Evolutionary conservation across 2,329 filamentous ascomycete species (phyloP).

Genomic region (Bipolaris cookei): DNA sequence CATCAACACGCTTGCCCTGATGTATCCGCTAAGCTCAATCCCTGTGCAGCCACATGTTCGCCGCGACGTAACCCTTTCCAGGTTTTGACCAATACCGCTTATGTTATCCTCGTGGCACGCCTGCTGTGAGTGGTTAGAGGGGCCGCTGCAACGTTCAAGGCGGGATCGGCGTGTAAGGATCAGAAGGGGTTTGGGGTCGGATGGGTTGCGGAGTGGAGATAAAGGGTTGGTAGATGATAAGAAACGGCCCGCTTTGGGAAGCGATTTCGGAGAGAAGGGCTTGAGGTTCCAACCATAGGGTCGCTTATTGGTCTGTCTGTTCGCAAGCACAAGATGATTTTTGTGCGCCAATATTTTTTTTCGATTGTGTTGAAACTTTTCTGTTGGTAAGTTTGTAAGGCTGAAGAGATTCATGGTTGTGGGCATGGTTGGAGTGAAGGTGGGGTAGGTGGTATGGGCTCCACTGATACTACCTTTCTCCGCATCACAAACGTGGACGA

Average conservation of each 20-base stretch:
- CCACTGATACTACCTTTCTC: not conserved
- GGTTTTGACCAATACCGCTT: slow-evolving; percentile 12
- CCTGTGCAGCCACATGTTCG: slow-evolving; percentile 6
- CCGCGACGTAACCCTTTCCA: slow-evolving; percentile 25
- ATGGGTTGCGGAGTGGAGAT: not conserved
- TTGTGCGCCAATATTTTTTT: not conserved
- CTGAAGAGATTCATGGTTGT: not conserved
- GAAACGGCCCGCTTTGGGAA: slow-evolving; percentile 10
- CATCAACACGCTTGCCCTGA: slow-evolving; percentile 14
- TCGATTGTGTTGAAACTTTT: not conserved
- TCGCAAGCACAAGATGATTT: not conserved
- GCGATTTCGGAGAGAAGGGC: slow-evolving; percentile 8
- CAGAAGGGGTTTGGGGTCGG: slow-evolving; percentile 8
- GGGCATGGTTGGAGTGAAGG: not conserved
- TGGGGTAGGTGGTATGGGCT: not conserved
- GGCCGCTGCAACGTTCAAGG: slow-evolving; percentile 14
- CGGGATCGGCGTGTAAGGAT: slow-evolving; percentile 13
- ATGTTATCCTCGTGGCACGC: not conserved
- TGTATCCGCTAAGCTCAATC: slow-evolving; percentile 1
- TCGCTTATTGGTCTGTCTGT: not conserved
- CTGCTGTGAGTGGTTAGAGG: slow-evolving; percentile 18
- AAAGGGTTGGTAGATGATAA: slow-evolving; percentile 17
- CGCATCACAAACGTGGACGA: not conserved
- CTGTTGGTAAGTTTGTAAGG: not conserved
- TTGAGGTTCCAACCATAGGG: not conserved